Conservation (phyloP, 805 yeast genomes). For the Candida hungchunana region DNA sequence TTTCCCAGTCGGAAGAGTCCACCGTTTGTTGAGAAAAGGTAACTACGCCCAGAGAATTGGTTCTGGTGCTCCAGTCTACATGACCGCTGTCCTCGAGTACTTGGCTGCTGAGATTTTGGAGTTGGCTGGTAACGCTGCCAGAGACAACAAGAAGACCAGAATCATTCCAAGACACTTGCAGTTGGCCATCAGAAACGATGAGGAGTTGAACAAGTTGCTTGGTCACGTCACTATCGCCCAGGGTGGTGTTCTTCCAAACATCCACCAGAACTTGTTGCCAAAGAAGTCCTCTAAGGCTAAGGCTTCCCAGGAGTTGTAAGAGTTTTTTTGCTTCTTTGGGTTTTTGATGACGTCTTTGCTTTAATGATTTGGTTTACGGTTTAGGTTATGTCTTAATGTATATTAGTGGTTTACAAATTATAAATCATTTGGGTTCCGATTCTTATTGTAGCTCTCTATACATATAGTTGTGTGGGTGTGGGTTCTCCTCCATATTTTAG, state of each 20-base stretch:
- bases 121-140: conserved; percentile 98
- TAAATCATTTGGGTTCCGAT: conserved; percentile 5
- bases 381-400: conserved; percentile 14
- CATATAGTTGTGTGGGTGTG: too few species aligned
- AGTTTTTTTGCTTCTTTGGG: conserved; percentile 1
- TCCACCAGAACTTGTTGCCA: conserved; percentile 89
- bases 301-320: conserved; percentile 50
- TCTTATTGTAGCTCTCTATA: not conserved
- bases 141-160: conserved; percentile 99
- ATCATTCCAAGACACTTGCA: conserved; percentile 98
- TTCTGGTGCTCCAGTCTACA: conserved; percentile 98
- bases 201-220: conserved; percentile 92
- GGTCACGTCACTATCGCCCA: conserved; percentile 95
- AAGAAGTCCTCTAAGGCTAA: conserved; percentile 58
- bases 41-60: conserved; percentile 98
- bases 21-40: conserved; percentile 93
- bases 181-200: conserved; percentile 98
- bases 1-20: conserved; percentile 99
- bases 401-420: conserved; percentile 12
- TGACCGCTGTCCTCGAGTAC: conserved; percentile 95
- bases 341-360: conserved; percentile 13
- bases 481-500: too few species aligned
- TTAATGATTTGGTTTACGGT: conserved; percentile 13
- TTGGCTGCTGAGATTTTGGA: conserved; percentile 97
- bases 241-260: conserved; percentile 99